phyloP scores from a whole-genome alignment of 345 rosid species.

The Punica granatum region DNA sequence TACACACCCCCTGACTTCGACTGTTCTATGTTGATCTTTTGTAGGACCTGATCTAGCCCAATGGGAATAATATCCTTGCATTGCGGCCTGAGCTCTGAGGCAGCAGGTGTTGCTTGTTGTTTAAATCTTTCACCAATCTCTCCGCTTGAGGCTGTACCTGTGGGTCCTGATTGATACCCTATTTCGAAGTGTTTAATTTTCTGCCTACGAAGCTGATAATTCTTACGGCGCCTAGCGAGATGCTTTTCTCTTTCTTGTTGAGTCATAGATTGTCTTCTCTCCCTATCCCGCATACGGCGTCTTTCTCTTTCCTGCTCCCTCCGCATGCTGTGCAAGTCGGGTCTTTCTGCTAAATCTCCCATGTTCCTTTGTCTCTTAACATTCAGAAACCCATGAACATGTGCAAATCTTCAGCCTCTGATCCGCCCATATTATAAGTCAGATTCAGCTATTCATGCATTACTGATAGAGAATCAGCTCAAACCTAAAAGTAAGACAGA shows the following conservation, averaged over 20 bases:
- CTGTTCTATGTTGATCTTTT: conserved; percentile 15
- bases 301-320: conserved; percentile 83
- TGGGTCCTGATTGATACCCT: conserved; percentile 28
- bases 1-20: conserved; percentile 38
- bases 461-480: neutral
- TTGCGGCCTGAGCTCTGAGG: conserved; percentile 21
- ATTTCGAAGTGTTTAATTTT: conserved; percentile 42
- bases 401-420: neutral
- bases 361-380: conserved; percentile 7
- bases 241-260: conserved; percentile 80
- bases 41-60: conserved; percentile 17
- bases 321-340: conserved; percentile 30
- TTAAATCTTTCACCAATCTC: conserved; percentile 17
- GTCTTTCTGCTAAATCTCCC: conserved; percentile 32
- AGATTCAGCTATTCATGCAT: neutral
- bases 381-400: neutral
- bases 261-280: conserved; percentile 87
- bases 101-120: conserved; percentile 14
- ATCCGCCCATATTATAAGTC: neutral
- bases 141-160: conserved; percentile 9
- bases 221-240: conserved; percentile 82
- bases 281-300: conserved; percentile 71
- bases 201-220: conserved; percentile 68
- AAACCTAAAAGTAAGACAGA: neutral
- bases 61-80: conserved; percentile 14